Evolutionary conservation across 805 yeast genomes (phyloP).

Genomic region (Candida awuae): DNA sequence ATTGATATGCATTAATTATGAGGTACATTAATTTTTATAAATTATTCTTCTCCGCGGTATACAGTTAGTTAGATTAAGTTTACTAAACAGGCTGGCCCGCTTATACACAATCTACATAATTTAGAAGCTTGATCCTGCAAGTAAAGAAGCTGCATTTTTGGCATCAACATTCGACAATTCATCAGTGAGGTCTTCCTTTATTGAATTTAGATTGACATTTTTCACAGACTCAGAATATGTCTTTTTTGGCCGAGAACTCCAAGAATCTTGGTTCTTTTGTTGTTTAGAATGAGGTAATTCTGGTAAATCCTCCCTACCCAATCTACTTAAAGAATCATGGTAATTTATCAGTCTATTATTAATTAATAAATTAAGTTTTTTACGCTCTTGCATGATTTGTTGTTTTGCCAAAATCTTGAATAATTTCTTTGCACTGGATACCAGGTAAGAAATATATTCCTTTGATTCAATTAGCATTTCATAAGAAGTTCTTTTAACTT

Average conservation of each 20-base stretch:
- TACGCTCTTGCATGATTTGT: slow-evolving; percentile 80
- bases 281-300: slow-evolving; percentile 12
- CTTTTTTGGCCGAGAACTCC: slow-evolving; percentile 29
- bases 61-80: too few species aligned
- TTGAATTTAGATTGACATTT: neutral
- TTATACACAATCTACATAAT: neutral
- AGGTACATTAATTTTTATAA: neutral
- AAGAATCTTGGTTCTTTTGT: slow-evolving; percentile 21
- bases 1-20: neutral
- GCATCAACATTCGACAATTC: slow-evolving; percentile 51
- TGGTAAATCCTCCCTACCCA: slow-evolving; percentile 65
- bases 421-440: slow-evolving; percentile 37
- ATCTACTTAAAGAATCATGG: slow-evolving; percentile 46
- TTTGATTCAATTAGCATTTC: slow-evolving; percentile 73
- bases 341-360: slow-evolving; percentile 37
- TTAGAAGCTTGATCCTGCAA: slow-evolving; percentile 69
- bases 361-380: slow-evolving; percentile 63
- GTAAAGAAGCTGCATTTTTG: slow-evolving; percentile 68
- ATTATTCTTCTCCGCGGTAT: too few species aligned
- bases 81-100: too few species aligned
- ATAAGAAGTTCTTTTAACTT: slow-evolving; percentile 73
- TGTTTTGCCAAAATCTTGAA: slow-evolving; percentile 56
- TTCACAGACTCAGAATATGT: slow-evolving; percentile 3
- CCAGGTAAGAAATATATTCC: slow-evolving; percentile 52
- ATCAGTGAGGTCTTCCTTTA: slow-evolving; percentile 7